Conservation (phyloP, 306 rosid species). For the Inga leiocalycina region DNA sequence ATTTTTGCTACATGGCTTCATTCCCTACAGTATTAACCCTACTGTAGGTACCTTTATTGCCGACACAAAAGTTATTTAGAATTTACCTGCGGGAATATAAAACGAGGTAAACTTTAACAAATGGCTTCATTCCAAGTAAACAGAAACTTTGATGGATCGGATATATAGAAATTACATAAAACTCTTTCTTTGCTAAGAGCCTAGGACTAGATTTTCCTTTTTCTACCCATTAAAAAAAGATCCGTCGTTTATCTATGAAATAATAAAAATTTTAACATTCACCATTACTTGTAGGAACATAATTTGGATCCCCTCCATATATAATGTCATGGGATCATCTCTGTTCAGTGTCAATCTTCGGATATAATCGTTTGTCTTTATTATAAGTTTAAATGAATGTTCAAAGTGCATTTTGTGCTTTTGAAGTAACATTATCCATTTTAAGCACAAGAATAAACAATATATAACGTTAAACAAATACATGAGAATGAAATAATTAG, state of each 20-base stretch:
- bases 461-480: too few species aligned
- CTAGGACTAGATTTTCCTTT: neutral
- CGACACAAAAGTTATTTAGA: slow-evolving; percentile 46
- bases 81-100: slow-evolving; percentile 71
- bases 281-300: neutral
- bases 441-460: too few species aligned
- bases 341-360: too few species aligned
- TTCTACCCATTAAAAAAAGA: too few species aligned
- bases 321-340: too few species aligned
- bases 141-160: neutral
- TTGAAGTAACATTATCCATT: too few species aligned
- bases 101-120: slow-evolving; percentile 3
- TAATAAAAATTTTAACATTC: neutral
- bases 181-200: neutral
- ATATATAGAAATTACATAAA: neutral
- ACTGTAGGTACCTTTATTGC: slow-evolving; percentile 65
- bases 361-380: too few species aligned
- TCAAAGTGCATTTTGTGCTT: too few species aligned
- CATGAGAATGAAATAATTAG: too few species aligned
- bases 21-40: too few species aligned
- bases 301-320: neutral
- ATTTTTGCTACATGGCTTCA: slow-evolving; percentile 65
- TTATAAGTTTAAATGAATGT: too few species aligned
- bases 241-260: neutral
- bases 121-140: neutral